Base-by-base conservation (phyloP, 306 rosid genomes). In the Purshia tridentata region DNA sequence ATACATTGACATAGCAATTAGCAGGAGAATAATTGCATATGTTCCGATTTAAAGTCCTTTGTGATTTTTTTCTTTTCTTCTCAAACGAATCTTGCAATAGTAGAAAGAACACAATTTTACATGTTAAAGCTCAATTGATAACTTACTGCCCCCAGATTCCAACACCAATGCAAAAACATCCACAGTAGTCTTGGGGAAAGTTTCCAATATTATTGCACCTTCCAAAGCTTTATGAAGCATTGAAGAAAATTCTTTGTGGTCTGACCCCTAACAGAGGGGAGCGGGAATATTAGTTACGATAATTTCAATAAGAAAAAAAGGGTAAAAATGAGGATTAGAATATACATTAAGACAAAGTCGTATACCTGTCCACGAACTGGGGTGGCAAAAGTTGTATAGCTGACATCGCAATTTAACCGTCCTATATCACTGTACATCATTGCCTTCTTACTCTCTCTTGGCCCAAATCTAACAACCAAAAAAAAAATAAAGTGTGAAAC, bases 371-470 rank as follows among this genome's bases (percentile, higher is more conserved):
- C 96, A 51, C 96, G 96, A 61, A 86, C 80, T 1, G 95, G 92
- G 55, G 92, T 88, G 45, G 97, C 89, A 88, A 94, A 90, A 12
- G 96, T 84, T 65, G 98, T 86, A 78, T 74, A 90, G 81, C 92
- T 86, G 62, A 94, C 95, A 76, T 86, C 83, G 78, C 99, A 94
- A 85, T 94, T 94, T 66, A 94, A 80, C 29, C 97, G 91, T 70
- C 98, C 99, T 2, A 74, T 77, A 67, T 91, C 99, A 58, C 97
- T 94, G 82, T 90, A 94, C 92, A 84, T 68, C 97, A 90, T 89
- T 16, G 99, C 98, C 76, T 94, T 94, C 88, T 91, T 94, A 76
- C 99, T 94, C 87, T 94, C 99, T 75, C 98, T 90, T 18, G 99
- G 99, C 67, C 99, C 99, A 77, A 94, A 94, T 72, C 96, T 94